Percentiles rank a stretch among this genome's conserved stretches.
Conservation (phyloP, 1,284 basidiomycete genomes). For the Flammula alnicola region DNA sequence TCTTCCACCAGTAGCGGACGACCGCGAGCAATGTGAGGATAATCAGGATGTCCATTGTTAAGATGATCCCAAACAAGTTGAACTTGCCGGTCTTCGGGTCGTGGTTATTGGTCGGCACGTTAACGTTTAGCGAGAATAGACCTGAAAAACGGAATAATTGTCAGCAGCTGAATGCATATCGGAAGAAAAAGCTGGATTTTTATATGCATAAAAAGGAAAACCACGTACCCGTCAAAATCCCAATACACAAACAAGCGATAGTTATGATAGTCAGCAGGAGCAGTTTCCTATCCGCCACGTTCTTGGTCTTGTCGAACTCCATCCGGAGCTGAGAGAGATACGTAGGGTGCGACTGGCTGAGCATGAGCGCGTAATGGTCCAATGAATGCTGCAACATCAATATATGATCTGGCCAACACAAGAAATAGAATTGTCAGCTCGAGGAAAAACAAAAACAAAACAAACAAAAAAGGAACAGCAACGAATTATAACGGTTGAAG, state of each 20-base stretch:
- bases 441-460: background rate
- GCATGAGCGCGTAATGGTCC: constrained; percentile 87
- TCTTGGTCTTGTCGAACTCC: constrained; percentile 62
- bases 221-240: constrained; percentile 64
- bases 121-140: constrained; percentile 66
- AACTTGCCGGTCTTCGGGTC: constrained; percentile 37
- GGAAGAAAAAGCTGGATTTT: too few relatives aligned
- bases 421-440: constrained; percentile 10
- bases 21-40: constrained; percentile 43
- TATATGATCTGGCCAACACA: constrained; percentile 86
- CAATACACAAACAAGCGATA: constrained; percentile 73
- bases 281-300: constrained; percentile 69
- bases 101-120: constrained; percentile 42
- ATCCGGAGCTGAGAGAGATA: constrained; percentile 83
- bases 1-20: constrained; percentile 64
- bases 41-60: constrained; percentile 46
- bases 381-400: constrained; percentile 86
- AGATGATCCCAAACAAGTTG: constrained; percentile 54
- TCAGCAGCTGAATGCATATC: background rate
- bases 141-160: constrained; percentile 43
- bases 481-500: too few relatives aligned
- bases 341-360: constrained; percentile 86
- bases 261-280: constrained; percentile 71
- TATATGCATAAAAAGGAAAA: background rate
- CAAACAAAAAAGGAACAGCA: background rate